Evolutionary conservation across 2,329 filamentous ascomycete species (phyloP), one percentile per base, ranked within the genome.

Genomic region (Parafenestella ontariensis): DNA sequence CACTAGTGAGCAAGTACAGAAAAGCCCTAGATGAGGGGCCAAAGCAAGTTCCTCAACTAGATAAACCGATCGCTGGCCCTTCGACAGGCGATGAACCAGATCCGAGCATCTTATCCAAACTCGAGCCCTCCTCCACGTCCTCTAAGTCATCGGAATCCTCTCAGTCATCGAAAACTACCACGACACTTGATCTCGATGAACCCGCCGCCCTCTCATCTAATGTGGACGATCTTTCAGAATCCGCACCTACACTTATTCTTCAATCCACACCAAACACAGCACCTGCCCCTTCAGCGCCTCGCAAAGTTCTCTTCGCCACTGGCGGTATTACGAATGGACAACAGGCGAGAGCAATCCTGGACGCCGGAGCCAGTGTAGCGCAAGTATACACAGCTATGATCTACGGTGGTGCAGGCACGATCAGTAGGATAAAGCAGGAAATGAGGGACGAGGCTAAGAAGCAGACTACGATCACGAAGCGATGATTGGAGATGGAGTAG

Each of bases 251-350:
- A 2, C 42, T 69, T n/a, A 64, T 60, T 9, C 36, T 65, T 13
- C 46, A 66, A 8, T 57, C 62, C 1, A 62, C 55, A 23, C 58
- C 61, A 11, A 54, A 60, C 26, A 44, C 54, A 6, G 66, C 67
- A 7, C 68, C 69, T 8, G 71, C 71, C 11, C 66, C 69, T 2
- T 44, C 53, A 2, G 50, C 58, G 1, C 54, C 64, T 13, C 83
- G 83, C 43, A 96, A 96, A 78, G 88, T 92, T 47, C 89, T 99
- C 56, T 98, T 98, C 72, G 94, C 94, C 0, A 95, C 92, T 0
- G 95, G 95, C 1, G 95, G 95, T 17, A 94, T 99, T 70, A 95
- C 90, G 1, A 94, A 89, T 61, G 95, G 95, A 4, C 83, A 89
- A 59, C 89, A 98, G 77, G 96, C 92, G 8, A 79, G 91, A 13